Conservation (phyloP, 192 early-diverging fungal species). For the Podila minutissima region DNA sequence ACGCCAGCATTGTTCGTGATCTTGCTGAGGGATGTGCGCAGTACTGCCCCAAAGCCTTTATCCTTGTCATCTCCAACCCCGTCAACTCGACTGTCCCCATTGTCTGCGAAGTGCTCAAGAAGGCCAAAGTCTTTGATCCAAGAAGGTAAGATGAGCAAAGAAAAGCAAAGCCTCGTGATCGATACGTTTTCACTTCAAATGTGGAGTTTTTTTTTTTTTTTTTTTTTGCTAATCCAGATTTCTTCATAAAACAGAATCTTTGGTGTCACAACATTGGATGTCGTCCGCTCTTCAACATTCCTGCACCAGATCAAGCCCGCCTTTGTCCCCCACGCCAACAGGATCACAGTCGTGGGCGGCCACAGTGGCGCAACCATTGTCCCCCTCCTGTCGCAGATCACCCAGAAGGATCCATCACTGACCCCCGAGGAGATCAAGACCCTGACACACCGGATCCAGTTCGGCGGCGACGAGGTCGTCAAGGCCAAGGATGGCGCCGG, state of each 20-base stretch:
- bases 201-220: not conserved
- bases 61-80: slow-evolving; percentile 95
- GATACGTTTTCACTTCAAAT: no score
- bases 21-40: slow-evolving; percentile 84
- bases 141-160: slow-evolving; percentile 52
- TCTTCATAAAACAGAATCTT: slow-evolving; percentile 69
- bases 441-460: slow-evolving; percentile 96
- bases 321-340: slow-evolving; percentile 71
- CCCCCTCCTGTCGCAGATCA: slow-evolving; percentile 80
- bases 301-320: slow-evolving; percentile 81
- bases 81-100: slow-evolving; percentile 99
- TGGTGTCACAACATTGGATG: slow-evolving; percentile 94
- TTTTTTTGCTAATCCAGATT: not conserved
- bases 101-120: slow-evolving; percentile 91
- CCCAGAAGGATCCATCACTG: slow-evolving; percentile 63
- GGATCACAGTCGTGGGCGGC: slow-evolving; percentile 89
- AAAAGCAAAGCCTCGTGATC: no score
- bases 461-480: slow-evolving; percentile 97
- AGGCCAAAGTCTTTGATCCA: slow-evolving; percentile 87
- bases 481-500: slow-evolving; percentile 93
- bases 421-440: slow-evolving; percentile 82
- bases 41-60: slow-evolving; percentile 83
- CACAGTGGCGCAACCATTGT: slow-evolving; percentile 97
- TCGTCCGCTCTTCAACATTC: slow-evolving; percentile 93
- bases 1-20: slow-evolving; percentile 91